Percentiles rank a stretch among this genome's conserved stretches.
Evolutionary conservation across 805 yeast species (phyloP).

Genomic region (Tetrapisispora iriomotensis): DNA sequence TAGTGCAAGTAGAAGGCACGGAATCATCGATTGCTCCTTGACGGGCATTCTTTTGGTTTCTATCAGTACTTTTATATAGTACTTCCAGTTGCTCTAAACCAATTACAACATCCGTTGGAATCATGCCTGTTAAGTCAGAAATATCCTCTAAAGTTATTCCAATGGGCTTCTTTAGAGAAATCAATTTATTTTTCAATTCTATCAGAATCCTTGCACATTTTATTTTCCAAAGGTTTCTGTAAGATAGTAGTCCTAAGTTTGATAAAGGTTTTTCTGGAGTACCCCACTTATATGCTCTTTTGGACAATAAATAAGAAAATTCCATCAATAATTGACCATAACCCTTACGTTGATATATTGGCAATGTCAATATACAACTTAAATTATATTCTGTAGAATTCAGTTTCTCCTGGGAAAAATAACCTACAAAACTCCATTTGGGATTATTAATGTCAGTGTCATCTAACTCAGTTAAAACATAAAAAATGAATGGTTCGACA

Average conservation of each 20-base stretch:
- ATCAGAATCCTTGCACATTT: slow-evolving; percentile 40
- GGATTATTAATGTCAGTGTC: slow-evolving; percentile 14
- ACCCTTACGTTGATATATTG: slow-evolving; percentile 78
- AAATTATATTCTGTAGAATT: slow-evolving; percentile 72
- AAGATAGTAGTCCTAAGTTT: slow-evolving; percentile 75
- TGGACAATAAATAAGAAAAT: slow-evolving; percentile 72
- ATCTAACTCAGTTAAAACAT: slow-evolving; percentile 67
- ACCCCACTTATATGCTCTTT: slow-evolving; percentile 67
- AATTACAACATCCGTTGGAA: slow-evolving; percentile 72
- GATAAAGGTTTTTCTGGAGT: slow-evolving; percentile 94
- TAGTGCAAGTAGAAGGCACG: slow-evolving; percentile 27
- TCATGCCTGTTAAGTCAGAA: slow-evolving; percentile 73
- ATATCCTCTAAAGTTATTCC: slow-evolving; percentile 49
- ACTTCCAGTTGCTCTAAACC: slow-evolving; percentile 73
- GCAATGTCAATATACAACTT: slow-evolving; percentile 84
- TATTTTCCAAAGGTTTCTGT: slow-evolving; percentile 77
- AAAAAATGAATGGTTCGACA: slow-evolving; percentile 90
- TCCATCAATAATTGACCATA: slow-evolving; percentile 84
- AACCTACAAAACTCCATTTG: slow-evolving; percentile 78
- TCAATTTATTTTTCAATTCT: slow-evolving; percentile 5
- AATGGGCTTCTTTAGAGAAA: neutral
- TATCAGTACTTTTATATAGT: slow-evolving; percentile 25
- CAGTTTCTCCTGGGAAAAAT: slow-evolving; percentile 78
- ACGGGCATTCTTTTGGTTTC: slow-evolving; percentile 29
- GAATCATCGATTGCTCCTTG: slow-evolving; percentile 33